phyloP scores from a whole-genome alignment of 2,329 filamentous ascomycete genomes.

The Fusarium sp. region DNA sequence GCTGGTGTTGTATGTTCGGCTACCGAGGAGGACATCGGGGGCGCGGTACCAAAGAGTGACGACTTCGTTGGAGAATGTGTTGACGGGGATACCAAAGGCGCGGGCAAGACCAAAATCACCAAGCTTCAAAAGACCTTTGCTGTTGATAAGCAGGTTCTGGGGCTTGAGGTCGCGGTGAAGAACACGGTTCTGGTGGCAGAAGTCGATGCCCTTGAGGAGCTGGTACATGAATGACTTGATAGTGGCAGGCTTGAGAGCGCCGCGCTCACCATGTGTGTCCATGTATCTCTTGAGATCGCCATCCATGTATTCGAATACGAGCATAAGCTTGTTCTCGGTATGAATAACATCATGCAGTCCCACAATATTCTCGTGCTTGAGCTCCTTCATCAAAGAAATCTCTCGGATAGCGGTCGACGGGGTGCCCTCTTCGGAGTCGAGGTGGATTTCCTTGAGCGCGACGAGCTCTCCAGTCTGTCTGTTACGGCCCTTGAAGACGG shows the following conservation, averaged over 20 bases:
- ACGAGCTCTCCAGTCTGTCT: constrained; percentile 97
- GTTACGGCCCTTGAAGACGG: constrained; percentile 98
- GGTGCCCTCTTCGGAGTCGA: constrained; percentile 98
- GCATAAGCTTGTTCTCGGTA: constrained; percentile 99
- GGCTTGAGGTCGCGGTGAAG: constrained; percentile 96
- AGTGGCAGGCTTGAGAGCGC: constrained; percentile 87
- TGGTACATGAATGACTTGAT: constrained; percentile 99
- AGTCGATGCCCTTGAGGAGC: constrained; percentile 93
- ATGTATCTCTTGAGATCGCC: constrained; percentile 99
- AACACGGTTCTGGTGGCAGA: constrained; percentile 97
- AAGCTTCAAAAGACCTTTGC: constrained; percentile 89
- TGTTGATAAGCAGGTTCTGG: constrained; percentile 96
- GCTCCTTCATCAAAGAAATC: constrained; percentile 99
- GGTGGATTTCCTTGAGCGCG: constrained; percentile 97
- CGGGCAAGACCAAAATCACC: constrained; percentile 95
- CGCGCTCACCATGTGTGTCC: constrained; percentile 92
- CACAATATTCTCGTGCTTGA: constrained; percentile 99
- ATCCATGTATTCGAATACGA: constrained; percentile 99
- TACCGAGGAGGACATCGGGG: constrained; percentile 93
- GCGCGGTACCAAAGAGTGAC: constrained; percentile 98
- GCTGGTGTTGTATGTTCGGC: constrained; percentile 98
- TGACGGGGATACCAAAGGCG: constrained; percentile 96
- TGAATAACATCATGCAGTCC: constrained; percentile 98
- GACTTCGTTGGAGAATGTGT: constrained; percentile 98
- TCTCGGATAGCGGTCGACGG: constrained; percentile 97